Conservation (phyloP, 2,329 filamentous ascomycete species). For the Chaetomium olivaceum region DNA sequence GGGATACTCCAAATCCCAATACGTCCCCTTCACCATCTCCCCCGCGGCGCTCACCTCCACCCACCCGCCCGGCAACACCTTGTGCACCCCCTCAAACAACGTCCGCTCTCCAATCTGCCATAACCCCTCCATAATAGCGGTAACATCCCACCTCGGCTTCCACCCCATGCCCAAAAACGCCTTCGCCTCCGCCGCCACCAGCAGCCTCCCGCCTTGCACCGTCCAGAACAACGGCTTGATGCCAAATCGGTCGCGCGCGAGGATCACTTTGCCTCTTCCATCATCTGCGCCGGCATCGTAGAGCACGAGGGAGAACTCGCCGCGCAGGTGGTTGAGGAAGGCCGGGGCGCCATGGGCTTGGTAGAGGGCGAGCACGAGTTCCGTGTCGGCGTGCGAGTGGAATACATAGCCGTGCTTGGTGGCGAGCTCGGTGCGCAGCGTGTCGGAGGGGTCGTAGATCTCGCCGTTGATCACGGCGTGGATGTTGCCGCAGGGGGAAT, state of each 20-base stretch:
- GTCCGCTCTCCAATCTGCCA: constrained; percentile 50
- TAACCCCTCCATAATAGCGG: constrained; percentile 44
- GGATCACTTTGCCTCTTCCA: constrained; percentile 43
- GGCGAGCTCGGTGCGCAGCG: constrained; percentile 42
- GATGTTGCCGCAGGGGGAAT: constrained; percentile 42
- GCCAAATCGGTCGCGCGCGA: constrained; percentile 55
- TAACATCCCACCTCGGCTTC: constrained; percentile 55
- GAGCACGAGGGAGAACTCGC: constrained; percentile 56
- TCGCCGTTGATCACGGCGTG: constrained; percentile 62
- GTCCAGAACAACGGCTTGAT: constrained; percentile 60
- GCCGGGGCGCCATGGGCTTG: constrained; percentile 45
- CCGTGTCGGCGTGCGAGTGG: constrained; percentile 49
- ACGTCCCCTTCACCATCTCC: constrained; percentile 44
- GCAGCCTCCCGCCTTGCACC: constrained; percentile 38
- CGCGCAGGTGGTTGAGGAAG: constrained; percentile 47
- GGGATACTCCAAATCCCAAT: constrained; percentile 55
- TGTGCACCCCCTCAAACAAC: constrained; percentile 50
- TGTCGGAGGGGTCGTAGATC: constrained; percentile 54
- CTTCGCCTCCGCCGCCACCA: constrained; percentile 56
- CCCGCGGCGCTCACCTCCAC: constrained; percentile 41
- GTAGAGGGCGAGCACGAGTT: constrained; percentile 56
- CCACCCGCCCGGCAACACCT: constrained; percentile 48
- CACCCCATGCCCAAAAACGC: constrained; percentile 53
- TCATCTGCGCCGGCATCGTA: constrained; percentile 45
- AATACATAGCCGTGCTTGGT: constrained; percentile 46